Evolutionary conservation across 2,329 filamentous ascomycete species (phyloP).

Genomic region (Beauveria pseudobassiana): DNA sequence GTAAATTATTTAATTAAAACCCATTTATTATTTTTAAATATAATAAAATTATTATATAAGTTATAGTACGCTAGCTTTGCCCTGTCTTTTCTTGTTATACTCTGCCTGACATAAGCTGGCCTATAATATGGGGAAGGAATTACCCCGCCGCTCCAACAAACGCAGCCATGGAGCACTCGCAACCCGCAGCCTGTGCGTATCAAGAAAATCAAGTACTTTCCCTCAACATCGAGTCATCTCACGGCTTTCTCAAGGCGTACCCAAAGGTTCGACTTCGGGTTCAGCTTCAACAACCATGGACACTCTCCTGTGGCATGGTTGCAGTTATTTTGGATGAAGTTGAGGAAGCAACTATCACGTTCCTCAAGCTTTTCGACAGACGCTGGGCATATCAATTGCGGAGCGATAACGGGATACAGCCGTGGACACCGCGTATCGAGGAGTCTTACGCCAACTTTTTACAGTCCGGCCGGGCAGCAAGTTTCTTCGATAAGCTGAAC

Average conservation of each 20-base stretch:
- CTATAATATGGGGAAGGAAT: too few relatives aligned
- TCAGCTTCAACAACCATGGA: not conserved
- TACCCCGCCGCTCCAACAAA: not conserved
- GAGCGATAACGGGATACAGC: not conserved
- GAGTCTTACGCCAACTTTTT: constrained; percentile 1
- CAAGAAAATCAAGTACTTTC: not conserved
- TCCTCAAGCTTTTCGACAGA: constrained; percentile 1
- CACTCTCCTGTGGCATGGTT: not conserved
- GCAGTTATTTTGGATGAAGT: not conserved
- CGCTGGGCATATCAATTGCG: not conserved
- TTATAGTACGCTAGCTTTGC: too few relatives aligned
- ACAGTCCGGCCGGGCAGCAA: not conserved
- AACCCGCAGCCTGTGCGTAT: not conserved
- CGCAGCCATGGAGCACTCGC: not conserved
- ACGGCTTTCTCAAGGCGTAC: not conserved
- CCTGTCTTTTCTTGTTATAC: too few relatives aligned
- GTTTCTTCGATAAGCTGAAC: not conserved
- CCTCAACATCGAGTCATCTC: not conserved
- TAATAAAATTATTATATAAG: too few relatives aligned
- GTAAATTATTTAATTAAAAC: too few relatives aligned
- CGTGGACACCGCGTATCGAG: not conserved
- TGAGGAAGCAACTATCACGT: not conserved
- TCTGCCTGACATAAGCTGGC: too few relatives aligned
- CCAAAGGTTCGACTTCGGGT: not conserved
- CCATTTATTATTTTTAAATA: too few relatives aligned